Evolutionary conservation across 75 land plant species (phyloP).

Genomic region (Adiantum capillusveneris): DNA sequence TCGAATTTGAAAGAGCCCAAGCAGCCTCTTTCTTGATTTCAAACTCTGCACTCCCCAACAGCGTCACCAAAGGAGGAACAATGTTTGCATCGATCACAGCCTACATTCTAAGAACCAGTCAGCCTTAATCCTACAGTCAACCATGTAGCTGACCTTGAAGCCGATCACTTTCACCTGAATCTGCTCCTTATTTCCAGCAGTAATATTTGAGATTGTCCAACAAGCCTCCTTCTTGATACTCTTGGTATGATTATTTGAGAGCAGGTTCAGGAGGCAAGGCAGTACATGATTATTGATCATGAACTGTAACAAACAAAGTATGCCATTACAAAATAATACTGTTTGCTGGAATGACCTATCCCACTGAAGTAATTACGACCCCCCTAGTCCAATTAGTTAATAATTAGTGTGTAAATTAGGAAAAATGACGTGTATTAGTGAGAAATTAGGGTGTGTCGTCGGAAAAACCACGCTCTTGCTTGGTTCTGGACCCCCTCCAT

Average conservation of each 20-base stretch:
- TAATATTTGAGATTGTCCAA: conserved; percentile 66
- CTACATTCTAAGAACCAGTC: neutral
- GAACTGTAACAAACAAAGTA: neutral
- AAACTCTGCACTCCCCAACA: conserved; percentile 19
- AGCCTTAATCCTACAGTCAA: neutral
- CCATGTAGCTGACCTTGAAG: neutral
- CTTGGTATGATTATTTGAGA: conserved; percentile 36
- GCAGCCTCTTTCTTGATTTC: conserved; percentile 25
- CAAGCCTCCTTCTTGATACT: conserved; percentile 70
- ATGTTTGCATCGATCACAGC: conserved; percentile 25
- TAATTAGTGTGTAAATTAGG: too few species aligned
- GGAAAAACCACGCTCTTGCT: neutral
- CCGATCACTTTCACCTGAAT: conserved; percentile 44
- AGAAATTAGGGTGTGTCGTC: neutral
- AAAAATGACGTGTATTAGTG: too few species aligned
- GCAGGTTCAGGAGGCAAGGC: conserved; percentile 39
- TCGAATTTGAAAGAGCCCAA: conserved; percentile 22
- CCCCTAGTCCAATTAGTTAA: too few species aligned
- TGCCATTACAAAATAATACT: neutral
- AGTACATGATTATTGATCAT: conserved; percentile 42
- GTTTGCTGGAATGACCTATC: neutral
- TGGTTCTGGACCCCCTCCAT: too few species aligned
- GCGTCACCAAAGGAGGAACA: conserved; percentile 15
- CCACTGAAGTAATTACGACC: neutral
- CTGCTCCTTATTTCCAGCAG: too few species aligned